These are phyloP conservation scores for Amaranthus tricolor DNA, from an alignment of 179 eudicot genomes.

Conservation along the genomic window DNA sequence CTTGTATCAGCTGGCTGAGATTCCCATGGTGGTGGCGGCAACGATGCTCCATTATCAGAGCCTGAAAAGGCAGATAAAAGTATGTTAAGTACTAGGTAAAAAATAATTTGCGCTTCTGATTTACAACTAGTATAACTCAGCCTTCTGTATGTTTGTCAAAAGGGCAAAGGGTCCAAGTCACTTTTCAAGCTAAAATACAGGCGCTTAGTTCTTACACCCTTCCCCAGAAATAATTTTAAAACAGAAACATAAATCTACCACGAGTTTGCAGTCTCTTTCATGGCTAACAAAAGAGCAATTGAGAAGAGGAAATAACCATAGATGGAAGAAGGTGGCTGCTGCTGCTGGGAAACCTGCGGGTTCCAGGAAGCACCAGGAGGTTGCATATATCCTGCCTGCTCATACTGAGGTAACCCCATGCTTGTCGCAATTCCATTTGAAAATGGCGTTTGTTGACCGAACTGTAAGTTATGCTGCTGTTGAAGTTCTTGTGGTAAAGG, in stretches of 20 bases:
- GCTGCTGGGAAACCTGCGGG: slow-evolving; percentile 51
- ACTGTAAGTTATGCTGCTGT: slow-evolving; percentile 57
- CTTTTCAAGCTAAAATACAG: background rate
- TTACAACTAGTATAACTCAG: background rate
- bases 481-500: slow-evolving; percentile 52
- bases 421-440: slow-evolving; percentile 56
- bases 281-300: slow-evolving; percentile 9
- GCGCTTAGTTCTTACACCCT: background rate
- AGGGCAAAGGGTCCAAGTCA: background rate
- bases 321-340: slow-evolving; percentile 53
- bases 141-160: background rate
- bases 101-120: background rate
- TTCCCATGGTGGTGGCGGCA: slow-evolving; percentile 99
- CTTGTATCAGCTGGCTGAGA: slow-evolving; percentile 46
- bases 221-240: background rate
- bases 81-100: slow-evolving; percentile 2
- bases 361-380: slow-evolving; percentile 57
- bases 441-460: slow-evolving; percentile 44
- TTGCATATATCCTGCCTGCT: slow-evolving; percentile 51
- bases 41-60: slow-evolving; percentile 47
- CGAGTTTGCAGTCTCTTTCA: background rate
- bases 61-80: slow-evolving; percentile 38
- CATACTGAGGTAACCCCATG: slow-evolving; percentile 45
- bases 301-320: slow-evolving; percentile 48
- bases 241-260: background rate